A percentile compares a stretch with the other conserved stretches of the same genome.
Evolutionary conservation across 2,329 filamentous ascomycete genomes (phyloP).

Genomic region (Cladosporium sp.): DNA sequence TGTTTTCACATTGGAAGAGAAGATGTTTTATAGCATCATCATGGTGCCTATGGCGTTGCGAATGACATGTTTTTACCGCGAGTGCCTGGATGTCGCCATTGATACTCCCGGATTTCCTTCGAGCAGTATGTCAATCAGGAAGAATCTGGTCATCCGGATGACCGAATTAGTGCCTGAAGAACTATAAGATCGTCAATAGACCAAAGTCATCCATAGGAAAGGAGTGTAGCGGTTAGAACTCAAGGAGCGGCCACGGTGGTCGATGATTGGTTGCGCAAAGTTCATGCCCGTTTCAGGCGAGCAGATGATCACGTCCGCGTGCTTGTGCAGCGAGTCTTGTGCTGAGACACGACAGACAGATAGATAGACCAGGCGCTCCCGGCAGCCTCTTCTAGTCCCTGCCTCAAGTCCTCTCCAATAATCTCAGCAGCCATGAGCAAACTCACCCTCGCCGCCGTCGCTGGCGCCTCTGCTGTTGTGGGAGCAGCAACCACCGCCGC

Average conservation of each 20-base stretch:
- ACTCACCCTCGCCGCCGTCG: conserved; percentile 51
- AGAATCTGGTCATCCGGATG: neutral
- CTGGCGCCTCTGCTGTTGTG: conserved; percentile 49
- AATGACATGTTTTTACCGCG: neutral
- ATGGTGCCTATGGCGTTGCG: neutral
- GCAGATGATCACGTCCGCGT: conserved; percentile 15
- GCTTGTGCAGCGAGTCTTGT: neutral
- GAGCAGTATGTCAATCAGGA: neutral
- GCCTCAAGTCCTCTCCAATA: neutral
- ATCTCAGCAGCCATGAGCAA: conserved; percentile 46
- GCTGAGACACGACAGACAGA: neutral
- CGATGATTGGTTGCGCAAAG: conserved; percentile 11
- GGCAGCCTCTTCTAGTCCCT: neutral
- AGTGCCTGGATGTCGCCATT: neutral
- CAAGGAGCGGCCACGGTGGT: neutral
- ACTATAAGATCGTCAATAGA: neutral
- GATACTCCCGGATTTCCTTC: neutral
- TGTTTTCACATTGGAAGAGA: neutral
- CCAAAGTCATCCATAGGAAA: neutral
- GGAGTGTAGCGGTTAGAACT: neutral
- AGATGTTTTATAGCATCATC: neutral
- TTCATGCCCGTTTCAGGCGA: neutral
- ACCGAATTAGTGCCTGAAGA: neutral
- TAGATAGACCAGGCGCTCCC: neutral
- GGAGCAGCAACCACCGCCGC: conserved; percentile 52